Base-by-base conservation (phyloP, 2,329 filamentous ascomycete species). In the Colletotrichum godetiae region DNA sequence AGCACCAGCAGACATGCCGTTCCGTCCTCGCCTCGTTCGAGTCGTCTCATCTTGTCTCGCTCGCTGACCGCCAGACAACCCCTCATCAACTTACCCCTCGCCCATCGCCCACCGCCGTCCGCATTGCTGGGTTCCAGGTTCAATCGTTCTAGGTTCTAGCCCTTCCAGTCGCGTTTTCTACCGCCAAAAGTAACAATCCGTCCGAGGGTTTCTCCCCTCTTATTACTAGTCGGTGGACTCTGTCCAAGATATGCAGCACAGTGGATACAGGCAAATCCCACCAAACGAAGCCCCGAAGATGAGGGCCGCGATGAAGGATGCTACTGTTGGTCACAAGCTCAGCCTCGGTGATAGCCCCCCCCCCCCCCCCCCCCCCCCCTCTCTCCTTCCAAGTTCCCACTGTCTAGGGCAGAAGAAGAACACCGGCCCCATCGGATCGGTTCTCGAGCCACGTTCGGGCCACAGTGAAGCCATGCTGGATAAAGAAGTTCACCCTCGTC, bases 401-500 rank as follows among this genome's bases (percentile, higher is more conserved):
- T 27, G 22, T 29, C 19, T 29, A 56, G 22, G 53, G 53, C 11
- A 66, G 67, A 24, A 65, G 49, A 19, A 27, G 60, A 49, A 60
- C 58, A 33, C 62, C 56, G 71, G 67, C 60, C 67, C 71, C 61
- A 37, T 64, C 67, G 67, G 67, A 71, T 66, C 67, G 67, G 71
- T 65, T 73, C 61, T 66, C 46, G 49, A 71, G 46, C 71, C 61
- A 71, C 46, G 67, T 60, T 73, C 66, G 56, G 53, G 46, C 27
- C 59, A 60, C 63, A 22, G 19, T 67, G 65, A 72, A 68, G 69
- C 70, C 70, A 73, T 70, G 33, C 71, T 72, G 55, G 61, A 73
- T 57, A 33, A 56, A 67, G 67, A 61, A 57, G 61, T 52, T 42
- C 35, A 49, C 58, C 37, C n/a, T 35, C n/a, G 35, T 29, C 57